These are phyloP conservation scores for Lagerstroemia speciosa DNA, from an alignment of 345 rosid genomes.

Conservation along the genomic window DNA sequence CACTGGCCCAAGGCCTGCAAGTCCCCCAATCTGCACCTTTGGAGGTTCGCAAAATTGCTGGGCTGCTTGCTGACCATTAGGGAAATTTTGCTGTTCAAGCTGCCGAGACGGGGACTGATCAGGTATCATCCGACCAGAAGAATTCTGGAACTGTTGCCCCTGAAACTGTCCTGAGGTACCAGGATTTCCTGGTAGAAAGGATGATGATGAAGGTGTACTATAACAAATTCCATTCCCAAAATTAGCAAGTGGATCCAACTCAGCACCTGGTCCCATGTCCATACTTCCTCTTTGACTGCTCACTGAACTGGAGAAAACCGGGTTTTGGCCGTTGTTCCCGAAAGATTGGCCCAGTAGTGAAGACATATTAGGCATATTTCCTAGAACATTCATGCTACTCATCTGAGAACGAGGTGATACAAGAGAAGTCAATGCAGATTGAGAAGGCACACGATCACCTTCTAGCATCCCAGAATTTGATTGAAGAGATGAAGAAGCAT, in stretches of 20 bases:
- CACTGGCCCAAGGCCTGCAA: slow-evolving; percentile 26
- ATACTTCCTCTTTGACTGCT: slow-evolving; percentile 46
- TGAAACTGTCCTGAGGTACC: slow-evolving; percentile 64
- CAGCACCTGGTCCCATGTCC: slow-evolving; percentile 65
- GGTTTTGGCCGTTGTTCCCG: slow-evolving; percentile 57
- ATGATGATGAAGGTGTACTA: slow-evolving; percentile 30
- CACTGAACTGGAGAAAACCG: slow-evolving; percentile 45
- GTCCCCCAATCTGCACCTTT: slow-evolving; percentile 35
- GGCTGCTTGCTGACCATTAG: slow-evolving; percentile 60
- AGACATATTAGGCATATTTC: slow-evolving; percentile 61
- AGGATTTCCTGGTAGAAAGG: slow-evolving; percentile 49
- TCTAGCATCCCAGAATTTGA: slow-evolving; percentile 69
- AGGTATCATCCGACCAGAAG: slow-evolving; percentile 44
- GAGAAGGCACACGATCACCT: slow-evolving; percentile 66
- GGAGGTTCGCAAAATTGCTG: slow-evolving; percentile 53
- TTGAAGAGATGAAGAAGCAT: slow-evolving; percentile 58
- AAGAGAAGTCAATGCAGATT: slow-evolving; percentile 53
- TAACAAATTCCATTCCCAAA: slow-evolving; percentile 60
- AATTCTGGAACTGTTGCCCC: slow-evolving; percentile 63
- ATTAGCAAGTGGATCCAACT: slow-evolving; percentile 56
- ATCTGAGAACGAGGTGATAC: slow-evolving; percentile 68
- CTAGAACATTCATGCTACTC: slow-evolving; percentile 65
- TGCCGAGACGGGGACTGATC: slow-evolving; percentile 74
- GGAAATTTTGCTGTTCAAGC: slow-evolving; percentile 55
- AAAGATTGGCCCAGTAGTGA: slow-evolving; percentile 78